phyloP scores from a whole-genome alignment of 2,329 filamentous ascomycete species.

The Ceratocystis destructans region DNA sequence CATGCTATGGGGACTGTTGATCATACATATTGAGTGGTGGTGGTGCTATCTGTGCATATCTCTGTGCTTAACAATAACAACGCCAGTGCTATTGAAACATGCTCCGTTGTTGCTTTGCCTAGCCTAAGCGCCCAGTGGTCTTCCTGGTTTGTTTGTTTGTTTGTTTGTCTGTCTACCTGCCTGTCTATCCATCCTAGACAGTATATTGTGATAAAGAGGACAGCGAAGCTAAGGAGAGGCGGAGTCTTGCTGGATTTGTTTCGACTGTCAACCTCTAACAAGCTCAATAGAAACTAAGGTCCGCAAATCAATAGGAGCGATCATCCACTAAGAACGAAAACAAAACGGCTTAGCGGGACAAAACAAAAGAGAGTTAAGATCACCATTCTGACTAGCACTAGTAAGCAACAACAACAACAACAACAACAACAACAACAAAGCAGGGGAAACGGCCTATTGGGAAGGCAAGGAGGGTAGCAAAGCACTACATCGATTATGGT shows the following conservation, averaged over 20 bases:
- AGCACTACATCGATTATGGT: background rate
- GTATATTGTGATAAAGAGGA: background rate
- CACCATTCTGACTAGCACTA: too few relatives aligned
- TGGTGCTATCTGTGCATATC: background rate
- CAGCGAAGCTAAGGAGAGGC: background rate
- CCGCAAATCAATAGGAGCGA: background rate
- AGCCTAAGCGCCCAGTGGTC: background rate
- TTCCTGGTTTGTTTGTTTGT: background rate
- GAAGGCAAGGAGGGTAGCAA: background rate
- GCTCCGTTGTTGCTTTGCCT: background rate
- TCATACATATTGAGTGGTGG: background rate
- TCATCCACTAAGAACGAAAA: too few relatives aligned
- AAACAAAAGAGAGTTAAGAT: too few relatives aligned
- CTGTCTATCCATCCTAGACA: background rate
- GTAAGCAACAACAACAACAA: background rate
- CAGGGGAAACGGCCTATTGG: background rate
- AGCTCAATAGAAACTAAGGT: background rate
- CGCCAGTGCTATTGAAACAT: background rate
- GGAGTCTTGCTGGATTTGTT: constrained; percentile 1
- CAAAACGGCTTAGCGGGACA: too few relatives aligned
- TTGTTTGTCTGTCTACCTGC: too few relatives aligned
- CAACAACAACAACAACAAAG: background rate
- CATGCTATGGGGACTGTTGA: background rate
- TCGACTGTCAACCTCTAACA: background rate
- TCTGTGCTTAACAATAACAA: background rate